A percentile compares a stretch with the other conserved stretches of the same genome.
phyloP scores from a whole-genome alignment of 75 land plant genomes.

The Gnetum montanum region DNA sequence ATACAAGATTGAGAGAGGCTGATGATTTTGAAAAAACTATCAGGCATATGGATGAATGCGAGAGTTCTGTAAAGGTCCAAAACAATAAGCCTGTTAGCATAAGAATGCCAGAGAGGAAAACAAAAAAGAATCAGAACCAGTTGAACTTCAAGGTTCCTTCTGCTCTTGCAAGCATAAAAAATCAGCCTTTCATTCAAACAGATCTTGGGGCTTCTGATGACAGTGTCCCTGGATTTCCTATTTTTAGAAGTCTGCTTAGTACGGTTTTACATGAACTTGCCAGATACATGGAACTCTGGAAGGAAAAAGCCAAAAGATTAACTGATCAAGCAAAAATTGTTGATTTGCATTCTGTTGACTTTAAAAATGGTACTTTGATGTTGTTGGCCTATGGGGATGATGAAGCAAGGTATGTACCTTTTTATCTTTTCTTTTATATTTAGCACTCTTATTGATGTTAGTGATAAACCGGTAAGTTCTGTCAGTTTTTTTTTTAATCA shows the following conservation, averaged over 20 bases:
- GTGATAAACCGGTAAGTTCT: no score
- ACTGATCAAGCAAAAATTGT: no score
- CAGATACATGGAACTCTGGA: no score
- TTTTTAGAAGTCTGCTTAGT: no score
- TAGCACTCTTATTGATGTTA: no score
- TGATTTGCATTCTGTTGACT: slow-evolving; percentile 73
- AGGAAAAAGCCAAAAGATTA: no score
- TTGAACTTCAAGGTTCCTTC: background rate
- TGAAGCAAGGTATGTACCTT: slow-evolving; percentile 66
- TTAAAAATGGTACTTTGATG: slow-evolving; percentile 72
- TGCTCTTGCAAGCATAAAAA: background rate
- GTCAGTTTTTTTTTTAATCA: no score
- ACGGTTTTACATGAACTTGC: no score
- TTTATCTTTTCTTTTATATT: background rate
- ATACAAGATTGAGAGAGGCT: no score
- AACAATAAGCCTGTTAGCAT: background rate
- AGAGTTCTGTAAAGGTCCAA: background rate
- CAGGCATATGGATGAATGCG: background rate
- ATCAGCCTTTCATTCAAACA: no score
- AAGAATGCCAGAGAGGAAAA: background rate
- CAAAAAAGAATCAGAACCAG: background rate
- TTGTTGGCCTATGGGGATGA: slow-evolving; percentile 87
- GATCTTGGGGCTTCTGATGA: no score
- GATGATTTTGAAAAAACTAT: background rate
- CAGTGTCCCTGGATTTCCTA: no score